A percentile compares a stretch with the other conserved stretches of the same genome.
phyloP scores from a whole-genome alignment of 2,329 filamentous ascomycete genomes.

The Ilyonectria mors-panacis region DNA sequence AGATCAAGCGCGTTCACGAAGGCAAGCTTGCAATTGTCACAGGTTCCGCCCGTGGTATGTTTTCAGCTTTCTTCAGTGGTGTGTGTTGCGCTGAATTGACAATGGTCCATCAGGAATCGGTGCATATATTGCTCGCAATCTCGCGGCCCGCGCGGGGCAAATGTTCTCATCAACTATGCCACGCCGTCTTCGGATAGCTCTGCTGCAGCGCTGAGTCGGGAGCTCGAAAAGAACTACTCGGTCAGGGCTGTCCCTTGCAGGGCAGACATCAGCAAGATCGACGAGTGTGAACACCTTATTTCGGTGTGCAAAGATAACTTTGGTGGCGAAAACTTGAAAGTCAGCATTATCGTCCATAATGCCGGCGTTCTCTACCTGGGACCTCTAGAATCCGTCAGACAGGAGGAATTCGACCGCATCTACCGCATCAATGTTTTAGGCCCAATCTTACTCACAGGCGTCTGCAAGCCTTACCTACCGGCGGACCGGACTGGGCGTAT shows the following conservation, averaged over 20 bases:
- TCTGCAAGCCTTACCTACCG: constrained; percentile 68
- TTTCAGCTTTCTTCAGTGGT: not conserved
- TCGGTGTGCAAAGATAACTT: constrained; percentile 65
- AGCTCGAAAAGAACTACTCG: constrained; percentile 59
- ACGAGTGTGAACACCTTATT: constrained; percentile 66
- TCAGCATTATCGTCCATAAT: constrained; percentile 73
- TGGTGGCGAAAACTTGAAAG: constrained; percentile 60
- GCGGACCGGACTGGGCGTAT: constrained; percentile 70
- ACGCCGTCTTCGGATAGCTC: constrained; percentile 62
- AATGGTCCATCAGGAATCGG: constrained; percentile 65
- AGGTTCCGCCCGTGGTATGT: constrained; percentile 64
- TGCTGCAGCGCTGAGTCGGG: constrained; percentile 60
- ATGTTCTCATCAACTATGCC: constrained; percentile 69
- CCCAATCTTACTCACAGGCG: constrained; percentile 69
- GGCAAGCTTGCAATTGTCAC: constrained; percentile 67
- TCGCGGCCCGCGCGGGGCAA: constrained; percentile 65
- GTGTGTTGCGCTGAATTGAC: constrained; percentile 23
- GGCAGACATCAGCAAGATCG: constrained; percentile 73
- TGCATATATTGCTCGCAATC: constrained; percentile 66
- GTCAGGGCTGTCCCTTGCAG: constrained; percentile 70
- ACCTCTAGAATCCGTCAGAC: constrained; percentile 60
- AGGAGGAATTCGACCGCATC: constrained; percentile 66
- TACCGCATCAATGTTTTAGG: constrained; percentile 73
- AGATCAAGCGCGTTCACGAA: constrained; percentile 50
- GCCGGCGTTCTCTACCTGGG: constrained; percentile 67